Evolutionary conservation across 352 stramenopile genomes (phyloP), one percentile per base, ranked within the genome.

Genomic region (Phytophthora pistaciae): DNA sequence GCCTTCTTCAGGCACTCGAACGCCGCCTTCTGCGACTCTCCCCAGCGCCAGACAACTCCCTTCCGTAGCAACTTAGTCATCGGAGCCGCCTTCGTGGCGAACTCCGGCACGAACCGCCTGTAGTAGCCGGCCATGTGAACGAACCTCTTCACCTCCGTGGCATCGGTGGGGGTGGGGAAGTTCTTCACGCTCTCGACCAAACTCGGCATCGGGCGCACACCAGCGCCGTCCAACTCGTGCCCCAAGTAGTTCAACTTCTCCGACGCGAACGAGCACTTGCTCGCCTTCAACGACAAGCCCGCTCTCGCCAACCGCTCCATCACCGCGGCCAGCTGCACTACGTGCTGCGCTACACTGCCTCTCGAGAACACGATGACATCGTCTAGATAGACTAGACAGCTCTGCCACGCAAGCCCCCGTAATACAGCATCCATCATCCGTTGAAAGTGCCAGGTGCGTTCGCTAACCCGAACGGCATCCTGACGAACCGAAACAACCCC

Each of bases 51-150:
- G 10, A 49, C 36, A 0, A 14, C 11, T 0, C n/a, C 44, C 42
- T 79, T 78, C 8, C 62, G 33, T n/a, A 79, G 27, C 16, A 83
- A 40, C 44, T 56, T 48, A 3, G 73, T 77, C n/a, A 83, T 29
- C n/a, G 76, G 64, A 9, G 56, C 29, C 13, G 58, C 44, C 29
- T 49, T 66, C 0, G 25, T 36, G 1, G 54, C 71, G 23, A 79
- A 83, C 0, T 63, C 29, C 5, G 50, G 14, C 0, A 81, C 38
- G 23, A 81, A 78, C 10, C 66, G 20, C 8, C 74, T 18, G 21
- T 78, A 81, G 25, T 78, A 81, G 0, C 63, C 70, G 0, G 66
- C 66, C 23, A 81, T 9, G 27, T 79, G 67, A 0, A 82, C 68
- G 25, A 79, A 77, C 3, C 64, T 16, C 49, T 65, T 66, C 0